Conservation (phyloP, 2,329 filamentous ascomycete genomes). For the Neurospora sp. region DNA sequence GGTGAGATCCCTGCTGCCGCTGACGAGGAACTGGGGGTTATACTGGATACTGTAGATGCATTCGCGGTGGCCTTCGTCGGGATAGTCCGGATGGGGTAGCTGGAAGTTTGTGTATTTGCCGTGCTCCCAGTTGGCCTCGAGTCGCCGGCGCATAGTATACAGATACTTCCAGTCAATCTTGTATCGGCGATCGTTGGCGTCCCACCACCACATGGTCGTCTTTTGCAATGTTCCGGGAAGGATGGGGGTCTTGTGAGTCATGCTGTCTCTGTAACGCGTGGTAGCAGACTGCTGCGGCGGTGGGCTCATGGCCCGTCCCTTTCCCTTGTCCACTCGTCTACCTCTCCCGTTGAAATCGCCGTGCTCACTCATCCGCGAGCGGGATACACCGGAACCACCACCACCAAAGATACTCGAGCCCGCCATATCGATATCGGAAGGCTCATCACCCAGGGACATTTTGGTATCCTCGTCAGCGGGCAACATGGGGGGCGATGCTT, state of each 20-base stretch:
- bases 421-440: constrained; percentile 13
- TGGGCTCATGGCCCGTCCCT: constrained; percentile 18
- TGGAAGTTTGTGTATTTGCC: constrained; percentile 81
- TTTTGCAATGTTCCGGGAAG: constrained; percentile 23
- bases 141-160: constrained; percentile 73
- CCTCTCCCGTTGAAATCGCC: constrained; percentile 19
- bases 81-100: constrained; percentile 72
- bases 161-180: constrained; percentile 88
- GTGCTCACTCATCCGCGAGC: not conserved
- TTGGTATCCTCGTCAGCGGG: constrained; percentile 37
- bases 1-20: constrained; percentile 81
- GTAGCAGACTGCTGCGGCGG: constrained; percentile 1
- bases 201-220: constrained; percentile 43
- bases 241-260: not conserved
- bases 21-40: constrained; percentile 75
- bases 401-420: constrained; percentile 24
- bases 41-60: constrained; percentile 96
- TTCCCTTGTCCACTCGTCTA: constrained; percentile 22
- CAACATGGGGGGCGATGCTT: constrained; percentile 18
- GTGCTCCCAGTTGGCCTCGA: constrained; percentile 87
- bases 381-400: not conserved
- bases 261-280: not conserved
- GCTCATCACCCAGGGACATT: constrained; percentile 23
- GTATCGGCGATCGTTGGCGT: constrained; percentile 35
- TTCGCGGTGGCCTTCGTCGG: constrained; percentile 76